phyloP scores from a whole-genome alignment of 768 basidiomycete genomes.

The Lyophyllum decastes region DNA sequence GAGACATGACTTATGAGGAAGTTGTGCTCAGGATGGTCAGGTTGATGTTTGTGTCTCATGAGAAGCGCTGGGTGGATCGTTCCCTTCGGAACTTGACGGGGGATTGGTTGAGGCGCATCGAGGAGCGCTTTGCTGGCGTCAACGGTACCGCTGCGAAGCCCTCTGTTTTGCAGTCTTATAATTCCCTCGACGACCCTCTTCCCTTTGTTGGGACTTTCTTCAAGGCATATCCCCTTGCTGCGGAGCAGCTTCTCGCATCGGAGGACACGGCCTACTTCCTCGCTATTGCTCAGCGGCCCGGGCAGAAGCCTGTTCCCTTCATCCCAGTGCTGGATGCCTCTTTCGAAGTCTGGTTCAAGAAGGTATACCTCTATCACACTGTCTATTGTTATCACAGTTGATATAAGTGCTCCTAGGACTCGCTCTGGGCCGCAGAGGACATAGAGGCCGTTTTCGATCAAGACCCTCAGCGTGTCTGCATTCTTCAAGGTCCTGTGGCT shows the following conservation, averaged over 20 bases:
- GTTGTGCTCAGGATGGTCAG: constrained; percentile 88
- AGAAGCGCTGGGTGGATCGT: constrained; percentile 91
- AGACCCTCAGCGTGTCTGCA: constrained; percentile 97
- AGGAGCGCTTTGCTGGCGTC: constrained; percentile 93
- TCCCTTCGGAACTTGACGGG: constrained; percentile 92
- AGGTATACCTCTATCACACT: constrained; percentile 48
- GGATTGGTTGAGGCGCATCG: constrained; percentile 95
- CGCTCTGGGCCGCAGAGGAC: constrained; percentile 96
- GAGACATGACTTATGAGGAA: constrained; percentile 99
- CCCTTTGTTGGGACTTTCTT: constrained; percentile 84
- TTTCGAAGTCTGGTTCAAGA: constrained; percentile 99
- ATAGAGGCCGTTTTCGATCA: constrained; percentile 99
- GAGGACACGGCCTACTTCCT: constrained; percentile 97
- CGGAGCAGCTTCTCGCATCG: constrained; percentile 83
- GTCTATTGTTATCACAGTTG: not conserved
- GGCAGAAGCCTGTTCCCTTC: constrained; percentile 98
- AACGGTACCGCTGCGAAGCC: constrained; percentile 75
- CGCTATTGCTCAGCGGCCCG: constrained; percentile 91
- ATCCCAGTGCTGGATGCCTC: constrained; percentile 91
- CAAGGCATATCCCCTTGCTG: constrained; percentile 78
- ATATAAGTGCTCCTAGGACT: constrained; percentile 58
- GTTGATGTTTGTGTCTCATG: constrained; percentile 91
- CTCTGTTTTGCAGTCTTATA: constrained; percentile 84
- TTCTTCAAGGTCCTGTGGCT: constrained; percentile 96
- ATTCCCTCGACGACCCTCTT: constrained; percentile 78